Evolutionary conservation across 768 basidiomycete genomes (phyloP).

Genomic region (Rhizopogon sp.): DNA sequence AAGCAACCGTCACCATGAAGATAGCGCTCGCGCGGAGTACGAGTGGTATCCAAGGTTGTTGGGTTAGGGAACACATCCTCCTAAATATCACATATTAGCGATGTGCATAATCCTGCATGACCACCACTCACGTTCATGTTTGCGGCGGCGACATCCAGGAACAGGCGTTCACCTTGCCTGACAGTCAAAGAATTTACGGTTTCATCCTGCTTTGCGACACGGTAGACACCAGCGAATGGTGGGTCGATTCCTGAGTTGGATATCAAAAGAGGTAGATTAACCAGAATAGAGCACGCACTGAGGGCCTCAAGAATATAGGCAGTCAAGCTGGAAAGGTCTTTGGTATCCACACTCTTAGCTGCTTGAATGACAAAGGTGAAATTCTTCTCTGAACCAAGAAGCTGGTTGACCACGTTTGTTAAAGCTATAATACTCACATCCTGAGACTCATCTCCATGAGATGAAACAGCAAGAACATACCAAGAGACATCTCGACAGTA

Average conservation of each 20-base stretch:
- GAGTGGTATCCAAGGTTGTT: slow-evolving; percentile 35
- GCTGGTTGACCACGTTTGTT: slow-evolving; percentile 61
- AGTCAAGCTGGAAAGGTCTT: slow-evolving; percentile 37
- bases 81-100: slow-evolving; percentile 26
- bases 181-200: slow-evolving; percentile 36
- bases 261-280: slow-evolving; percentile 1
- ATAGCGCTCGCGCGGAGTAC: slow-evolving; percentile 39
- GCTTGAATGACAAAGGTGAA: slow-evolving; percentile 30
- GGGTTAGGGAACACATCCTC: slow-evolving; percentile 50
- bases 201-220: slow-evolving; percentile 44
- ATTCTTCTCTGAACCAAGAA: slow-evolving; percentile 46
- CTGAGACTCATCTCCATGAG: background rate
- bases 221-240: slow-evolving; percentile 64
- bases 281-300: slow-evolving; percentile 39
- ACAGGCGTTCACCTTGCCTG: slow-evolving; percentile 49
- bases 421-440: slow-evolving; percentile 36
- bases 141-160: slow-evolving; percentile 57
- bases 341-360: slow-evolving; percentile 24
- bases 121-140: slow-evolving; percentile 50
- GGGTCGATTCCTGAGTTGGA: slow-evolving; percentile 57
- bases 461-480: slow-evolving; percentile 29
- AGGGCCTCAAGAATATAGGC: slow-evolving; percentile 66
- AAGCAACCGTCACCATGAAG: slow-evolving; percentile 46
- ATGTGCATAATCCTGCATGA: background rate
- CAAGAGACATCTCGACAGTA: slow-evolving; percentile 65